Evolutionary conservation across 345 rosid species (phyloP), one percentile per base, ranked within the genome.

Genomic region (Linum trigynum): DNA sequence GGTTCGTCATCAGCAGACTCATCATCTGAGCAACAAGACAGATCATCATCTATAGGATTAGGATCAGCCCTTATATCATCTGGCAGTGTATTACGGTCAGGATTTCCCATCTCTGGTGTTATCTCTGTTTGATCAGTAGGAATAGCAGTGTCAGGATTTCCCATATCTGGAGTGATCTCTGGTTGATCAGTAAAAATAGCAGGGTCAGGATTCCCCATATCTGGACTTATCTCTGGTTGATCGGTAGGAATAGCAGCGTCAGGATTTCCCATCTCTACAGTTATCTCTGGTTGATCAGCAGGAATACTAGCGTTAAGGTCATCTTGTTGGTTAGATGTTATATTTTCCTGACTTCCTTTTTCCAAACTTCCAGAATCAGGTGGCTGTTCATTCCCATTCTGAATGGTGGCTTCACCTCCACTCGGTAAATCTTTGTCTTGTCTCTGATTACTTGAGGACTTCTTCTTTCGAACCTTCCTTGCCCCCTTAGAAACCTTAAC

Each of bases 401-500:
- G 74, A 64, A 59, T 61, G 68, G 61, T 64, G 70, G 61, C 78
- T 65, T 69, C 77, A 69, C 67, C 79, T 66, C 62, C 84, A 67
- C 74, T 67, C 39, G 35, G 72, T 60, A 78, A 80, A 71, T 58
- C 69, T 77, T 65, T 81, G 48, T 71, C 63, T 73, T 82, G 75
- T 63, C 71, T 75, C 65, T 79, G 76, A 62, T 74, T 76, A 35
- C 65, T 50, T 4, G 15, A 65, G 35, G 59, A 61, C 79, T 79
- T 78, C 68, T 77, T 86, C 80, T 79, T 90, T 78, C 82, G 86
- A 39, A 72, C 73, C 74, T 74, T 88, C 72, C 98, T 90, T 59
- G 84, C 81, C 74, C 84, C 90, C 82, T 69, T 90, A 38, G 92
- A 83, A 77, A 92, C 99, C 99, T 92, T 76, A 56, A 67, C 32